Evolutionary conservation across 2,329 filamentous ascomycete genomes (phyloP), one percentile per base, ranked within the genome.

Genomic region (Penicillium brasilianum): DNA sequence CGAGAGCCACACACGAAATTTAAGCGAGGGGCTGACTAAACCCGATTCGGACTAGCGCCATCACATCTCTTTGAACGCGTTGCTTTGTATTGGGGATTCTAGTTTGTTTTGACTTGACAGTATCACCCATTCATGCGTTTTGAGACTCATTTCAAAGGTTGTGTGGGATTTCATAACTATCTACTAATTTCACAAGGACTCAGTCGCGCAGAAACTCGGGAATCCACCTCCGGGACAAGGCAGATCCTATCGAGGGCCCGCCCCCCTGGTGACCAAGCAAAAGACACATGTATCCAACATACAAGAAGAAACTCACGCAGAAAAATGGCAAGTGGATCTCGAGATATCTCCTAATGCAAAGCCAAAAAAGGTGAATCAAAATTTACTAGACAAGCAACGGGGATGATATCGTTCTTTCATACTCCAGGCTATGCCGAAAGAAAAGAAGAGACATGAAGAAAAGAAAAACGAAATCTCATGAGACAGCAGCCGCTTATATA

Each of bases 1-100:
- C 59, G 65, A 64, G 74, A 75, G 72, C 70, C 74, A 76, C 72
- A 76, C 73, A 77, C 74, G 75, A 78, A 78, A 77, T 78, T 78
- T 79, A 79, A 79, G 77, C 77, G 77, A 79, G 77, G 63, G 63
- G 66, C 66, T 71, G 69, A 72, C 74, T 76, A 75, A 71, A 61
- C 74, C 71, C 25, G 28, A 73, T 77, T 55, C 32, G 72, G 76
- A 64, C 59, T 69, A 58, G 60, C 50, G 64, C 55, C 51, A 56
- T 41, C 50, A 53, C 32, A 39, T 54, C 57, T 48, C 57, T 52
- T 58, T 37, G 41, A 54, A 54, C 41, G 50, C 36, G 50, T 53
- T 53, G 11, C 18, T 39, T 58, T 48, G 44, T 22, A 22, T 44
- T 25, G 39, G 25, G 18, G 20, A 32, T 36, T 5, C 37, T 44